phyloP scores from a whole-genome alignment of 768 basidiomycete genomes.

The Stropharia rugosoannulata region DNA sequence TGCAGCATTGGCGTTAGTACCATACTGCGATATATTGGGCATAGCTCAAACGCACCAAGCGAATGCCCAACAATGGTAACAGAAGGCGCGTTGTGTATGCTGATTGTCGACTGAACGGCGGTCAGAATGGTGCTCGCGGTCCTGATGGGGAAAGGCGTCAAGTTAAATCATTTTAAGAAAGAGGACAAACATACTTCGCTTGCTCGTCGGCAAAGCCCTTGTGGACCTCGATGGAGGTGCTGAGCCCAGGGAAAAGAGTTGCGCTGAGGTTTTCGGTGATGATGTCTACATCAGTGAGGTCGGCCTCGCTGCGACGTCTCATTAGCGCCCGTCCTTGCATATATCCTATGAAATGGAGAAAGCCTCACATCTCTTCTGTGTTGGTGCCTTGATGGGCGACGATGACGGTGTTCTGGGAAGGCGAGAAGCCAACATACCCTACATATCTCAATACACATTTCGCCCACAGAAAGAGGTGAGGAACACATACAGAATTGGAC shows the following conservation, averaged over 20 bases:
- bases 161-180: neutral
- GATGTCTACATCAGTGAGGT: conserved; percentile 37
- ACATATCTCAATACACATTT: neutral
- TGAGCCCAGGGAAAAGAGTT: conserved; percentile 45
- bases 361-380: conserved; percentile 29
- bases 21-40: neutral
- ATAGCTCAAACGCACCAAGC: conserved; percentile 26
- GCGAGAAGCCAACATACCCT: conserved; percentile 33
- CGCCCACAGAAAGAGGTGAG: neutral
- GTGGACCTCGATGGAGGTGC: conserved; percentile 41
- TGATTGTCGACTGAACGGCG: conserved; percentile 38
- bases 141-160: conserved; percentile 20
- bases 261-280: conserved; percentile 30
- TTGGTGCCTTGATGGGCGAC: conserved; percentile 46
- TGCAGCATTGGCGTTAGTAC: conserved; percentile 2
- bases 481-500: conserved; percentile 36
- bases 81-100: conserved; percentile 29
- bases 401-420: conserved; percentile 34
- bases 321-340: neutral
- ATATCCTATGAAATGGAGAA: neutral
- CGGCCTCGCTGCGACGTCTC: conserved; percentile 27
- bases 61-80: conserved; percentile 50
- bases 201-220: conserved; percentile 44
- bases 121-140: conserved; percentile 39
- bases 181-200: conserved; percentile 27